These are phyloP conservation scores for Elaphomyces granulatus DNA, from an alignment of 495 filamentous ascomycete genomes.

Conservation along the genomic window DNA sequence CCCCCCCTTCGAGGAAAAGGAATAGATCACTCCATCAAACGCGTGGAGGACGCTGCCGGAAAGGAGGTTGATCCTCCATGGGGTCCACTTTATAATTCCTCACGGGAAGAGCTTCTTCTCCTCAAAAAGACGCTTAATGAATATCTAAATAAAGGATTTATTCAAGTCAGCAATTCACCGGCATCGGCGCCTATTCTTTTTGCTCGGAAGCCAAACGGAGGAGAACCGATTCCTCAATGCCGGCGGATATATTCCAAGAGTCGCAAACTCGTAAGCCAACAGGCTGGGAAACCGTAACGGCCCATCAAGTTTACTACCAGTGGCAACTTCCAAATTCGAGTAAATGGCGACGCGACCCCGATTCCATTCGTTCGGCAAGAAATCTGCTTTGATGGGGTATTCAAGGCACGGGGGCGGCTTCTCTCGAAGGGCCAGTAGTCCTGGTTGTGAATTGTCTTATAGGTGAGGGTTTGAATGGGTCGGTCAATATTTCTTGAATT, in stretches of 20 bases:
- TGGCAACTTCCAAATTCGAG: conserved; percentile 3
- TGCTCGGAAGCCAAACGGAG: conserved; percentile 18
- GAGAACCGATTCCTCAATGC: background rate
- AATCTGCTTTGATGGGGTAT: no score
- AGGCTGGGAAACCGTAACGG: background rate
- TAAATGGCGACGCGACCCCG: background rate
- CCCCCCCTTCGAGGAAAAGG: background rate
- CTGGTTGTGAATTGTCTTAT: no score
- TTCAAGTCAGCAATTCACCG: conserved; percentile 4
- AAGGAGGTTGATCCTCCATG: background rate
- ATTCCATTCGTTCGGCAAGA: conserved; percentile 2
- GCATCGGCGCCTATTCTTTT: conserved; percentile 22
- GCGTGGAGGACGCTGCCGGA: background rate
- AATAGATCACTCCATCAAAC: background rate
- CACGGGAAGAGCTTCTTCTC: background rate
- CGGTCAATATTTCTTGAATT: no score
- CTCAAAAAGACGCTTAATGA: background rate
- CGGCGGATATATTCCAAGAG: background rate
- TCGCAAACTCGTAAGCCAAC: background rate
- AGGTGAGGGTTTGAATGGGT: no score
- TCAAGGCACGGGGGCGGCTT: no score
- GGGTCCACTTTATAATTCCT: background rate
- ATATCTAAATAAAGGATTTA: background rate
- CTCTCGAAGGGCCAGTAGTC: no score
- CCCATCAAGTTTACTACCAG: conserved; percentile 1